These are phyloP conservation scores for Geosmithia morbida DNA, from an alignment of 2,329 filamentous ascomycete genomes.

Conservation along the genomic window DNA sequence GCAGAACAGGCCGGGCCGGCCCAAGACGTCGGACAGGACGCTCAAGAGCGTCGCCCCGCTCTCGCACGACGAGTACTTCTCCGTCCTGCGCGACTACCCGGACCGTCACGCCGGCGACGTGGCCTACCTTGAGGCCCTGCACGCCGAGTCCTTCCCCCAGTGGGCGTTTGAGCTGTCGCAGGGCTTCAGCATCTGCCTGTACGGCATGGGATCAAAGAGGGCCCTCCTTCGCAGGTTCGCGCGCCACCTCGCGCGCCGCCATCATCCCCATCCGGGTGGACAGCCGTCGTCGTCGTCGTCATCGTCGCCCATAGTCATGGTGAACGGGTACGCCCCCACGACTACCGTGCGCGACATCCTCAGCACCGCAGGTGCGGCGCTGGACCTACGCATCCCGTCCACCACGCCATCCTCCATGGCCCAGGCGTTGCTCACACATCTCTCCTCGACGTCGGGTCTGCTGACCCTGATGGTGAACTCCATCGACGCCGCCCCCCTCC, in stretches of 20 bases:
- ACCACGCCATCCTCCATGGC: slow-evolving; percentile 57
- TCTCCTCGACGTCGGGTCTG: slow-evolving; percentile 34
- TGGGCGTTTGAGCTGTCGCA: slow-evolving; percentile 85
- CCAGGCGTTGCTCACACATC: slow-evolving; percentile 46
- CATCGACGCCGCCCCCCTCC: slow-evolving; percentile 66
- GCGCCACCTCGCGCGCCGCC: slow-evolving; percentile 36
- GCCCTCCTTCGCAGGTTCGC: slow-evolving; percentile 63
- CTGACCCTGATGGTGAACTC: slow-evolving; percentile 72
- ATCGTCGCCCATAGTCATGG: slow-evolving; percentile 48
- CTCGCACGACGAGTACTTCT: slow-evolving; percentile 86
- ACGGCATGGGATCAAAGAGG: slow-evolving; percentile 85
- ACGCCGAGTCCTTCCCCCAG: slow-evolving; percentile 72
- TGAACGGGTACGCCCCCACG: slow-evolving; percentile 70
- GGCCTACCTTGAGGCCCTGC: slow-evolving; percentile 57
- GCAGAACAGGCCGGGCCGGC: slow-evolving; percentile 69
- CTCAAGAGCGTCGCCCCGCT: slow-evolving; percentile 61
- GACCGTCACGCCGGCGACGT: slow-evolving; percentile 61
- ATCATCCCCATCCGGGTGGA: no score
- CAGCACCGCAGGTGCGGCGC: slow-evolving; percentile 49
- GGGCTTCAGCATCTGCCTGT: slow-evolving; percentile 79
- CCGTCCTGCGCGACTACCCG: slow-evolving; percentile 40
- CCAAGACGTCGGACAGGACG: slow-evolving; percentile 79
- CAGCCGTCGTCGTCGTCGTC: background rate
- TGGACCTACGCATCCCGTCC: slow-evolving; percentile 38
- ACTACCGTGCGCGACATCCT: slow-evolving; percentile 57